Base-by-base conservation (phyloP, 208 protist species). In the Lotmaria passim region DNA sequence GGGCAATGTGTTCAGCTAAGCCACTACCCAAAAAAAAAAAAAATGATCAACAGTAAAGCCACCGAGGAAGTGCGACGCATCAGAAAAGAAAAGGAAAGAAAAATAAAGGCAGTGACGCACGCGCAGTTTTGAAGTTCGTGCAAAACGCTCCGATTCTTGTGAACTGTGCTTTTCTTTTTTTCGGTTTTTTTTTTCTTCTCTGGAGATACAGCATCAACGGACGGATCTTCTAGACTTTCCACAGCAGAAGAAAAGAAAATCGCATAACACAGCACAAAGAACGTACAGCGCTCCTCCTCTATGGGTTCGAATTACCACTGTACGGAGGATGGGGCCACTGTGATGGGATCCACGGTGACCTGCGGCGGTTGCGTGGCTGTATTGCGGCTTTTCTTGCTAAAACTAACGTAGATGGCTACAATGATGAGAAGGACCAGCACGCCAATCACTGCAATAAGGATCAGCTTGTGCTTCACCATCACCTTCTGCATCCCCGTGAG, bases 391-490 rank as follows among this genome's bases (percentile, higher is more conserved):
- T 69, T 19, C 60, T 86, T 89, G 19, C 26, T 50, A 14, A 83
- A 59, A 4, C 73, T 78, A 0, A 90, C 77, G 73, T 93, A 93
- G 17, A 90, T 50, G 8, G 87, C 84, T 15, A 90, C 76, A 36
- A 84, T 67, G 51, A 94, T 87, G 11, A 94, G 76, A 47, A 91
- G 73, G 0, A 94, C 0, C 0, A 94, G 72, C 19, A 90, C 46
- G 6, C 77, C 23, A 46, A 91, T 91, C 41, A 94, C 79, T 36
- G 63, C 69, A 19, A 88, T 68, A 3, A 94, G 77, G 33, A 81
- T 81, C 21, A 82, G 41, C 43, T 94, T 94, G 67, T 94, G 83
- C 75, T 94, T 94, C 12, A 94, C 65, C 81, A 91, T 90, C 48
- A 70, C 53, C 31, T 69, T 74, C 14, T 90, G 83, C 83, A 94